A percentile compares a stretch with the other conserved stretches of the same genome.
Evolutionary conservation across 2,329 filamentous ascomycete species (phyloP).

Genomic region (Penicillium frequentans): DNA sequence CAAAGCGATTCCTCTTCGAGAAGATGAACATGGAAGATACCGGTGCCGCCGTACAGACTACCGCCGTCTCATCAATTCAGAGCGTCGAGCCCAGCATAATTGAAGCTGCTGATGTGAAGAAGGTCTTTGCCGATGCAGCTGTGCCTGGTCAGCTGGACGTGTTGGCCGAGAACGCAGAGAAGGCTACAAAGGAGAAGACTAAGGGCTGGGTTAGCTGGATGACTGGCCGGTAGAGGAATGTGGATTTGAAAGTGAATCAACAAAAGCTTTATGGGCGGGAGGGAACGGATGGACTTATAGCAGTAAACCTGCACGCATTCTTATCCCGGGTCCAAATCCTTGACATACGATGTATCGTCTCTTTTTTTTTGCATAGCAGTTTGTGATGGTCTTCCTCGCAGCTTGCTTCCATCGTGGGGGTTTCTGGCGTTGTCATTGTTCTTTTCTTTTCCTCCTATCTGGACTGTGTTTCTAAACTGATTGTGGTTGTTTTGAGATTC

Average conservation of each 20-base stretch:
- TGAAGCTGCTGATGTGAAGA: conserved; percentile 39
- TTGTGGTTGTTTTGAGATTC: conserved; percentile 6
- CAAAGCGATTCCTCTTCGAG: conserved; percentile 40
- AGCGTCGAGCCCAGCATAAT: conserved; percentile 28
- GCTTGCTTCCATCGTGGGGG: conserved; percentile 28
- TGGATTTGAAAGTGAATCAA: neutral
- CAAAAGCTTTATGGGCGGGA: neutral
- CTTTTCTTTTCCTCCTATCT: conserved; percentile 7
- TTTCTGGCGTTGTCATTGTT: conserved; percentile 32
- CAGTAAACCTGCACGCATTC: neutral
- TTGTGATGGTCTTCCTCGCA: conserved; percentile 16
- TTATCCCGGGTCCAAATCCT: neutral
- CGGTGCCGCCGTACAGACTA: conserved; percentile 7
- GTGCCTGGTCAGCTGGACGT: conserved; percentile 34
- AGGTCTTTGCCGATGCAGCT: conserved; percentile 25
- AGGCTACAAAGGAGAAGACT: conserved; percentile 35
- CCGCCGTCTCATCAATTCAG: conserved; percentile 7
- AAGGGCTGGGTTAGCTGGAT: conserved; percentile 43
- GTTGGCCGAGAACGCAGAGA: conserved; percentile 37
- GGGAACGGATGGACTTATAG: neutral
- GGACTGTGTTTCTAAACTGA: conserved; percentile 24
- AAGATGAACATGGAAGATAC: conserved; percentile 40
- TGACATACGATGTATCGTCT: conserved; percentile 12
- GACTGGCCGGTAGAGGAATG: conserved; percentile 33
- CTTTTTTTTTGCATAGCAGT: conserved; percentile 25